These are phyloP conservation scores for Aristolochia contorta DNA, from an alignment of 164 flowering plant genomes.

Conservation along the genomic window DNA sequence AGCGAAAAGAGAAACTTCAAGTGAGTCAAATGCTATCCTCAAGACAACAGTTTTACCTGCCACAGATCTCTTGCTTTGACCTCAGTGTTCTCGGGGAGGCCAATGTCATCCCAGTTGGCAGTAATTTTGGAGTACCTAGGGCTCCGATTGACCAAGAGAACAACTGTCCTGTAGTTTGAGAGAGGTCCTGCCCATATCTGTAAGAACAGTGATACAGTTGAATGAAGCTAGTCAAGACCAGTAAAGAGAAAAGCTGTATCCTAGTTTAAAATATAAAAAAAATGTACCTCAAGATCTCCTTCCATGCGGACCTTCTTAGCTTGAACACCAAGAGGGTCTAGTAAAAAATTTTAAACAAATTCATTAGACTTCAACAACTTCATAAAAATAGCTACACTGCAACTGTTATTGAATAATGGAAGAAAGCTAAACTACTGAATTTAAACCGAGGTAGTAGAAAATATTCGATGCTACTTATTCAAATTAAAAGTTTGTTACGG, in stretches of 20 bases:
- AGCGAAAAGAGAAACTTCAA: background rate
- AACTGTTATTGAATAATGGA: no score
- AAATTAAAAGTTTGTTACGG: no score
- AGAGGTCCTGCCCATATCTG: no score
- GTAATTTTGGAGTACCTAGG: slow-evolving; percentile 26
- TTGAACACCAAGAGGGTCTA: slow-evolving; percentile 68
- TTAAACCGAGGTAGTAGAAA: no score
- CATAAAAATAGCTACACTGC: no score
- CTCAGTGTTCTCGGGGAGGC: slow-evolving; percentile 28
- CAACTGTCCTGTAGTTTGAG: slow-evolving; percentile 45
- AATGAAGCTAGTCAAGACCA: background rate
- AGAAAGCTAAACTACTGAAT: no score
- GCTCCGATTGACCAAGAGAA: slow-evolving; percentile 52
- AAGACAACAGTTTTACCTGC: slow-evolving; percentile 31
- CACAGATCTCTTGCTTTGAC: slow-evolving; percentile 73
- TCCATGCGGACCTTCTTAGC: slow-evolving; percentile 57
- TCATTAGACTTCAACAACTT: background rate
- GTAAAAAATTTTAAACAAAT: no score
- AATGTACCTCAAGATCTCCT: slow-evolving; percentile 61
- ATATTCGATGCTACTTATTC: no score
- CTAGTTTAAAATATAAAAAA: background rate
- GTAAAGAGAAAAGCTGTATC: background rate
- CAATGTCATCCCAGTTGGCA: slow-evolving; percentile 75
- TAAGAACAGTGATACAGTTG: slow-evolving; percentile 2
- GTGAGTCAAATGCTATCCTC: background rate